A percentile compares a stretch with the other conserved stretches of the same genome.
Evolutionary conservation across 148 eudicot species (phyloP).

Genomic region (Rhododendron kiyosumense): DNA sequence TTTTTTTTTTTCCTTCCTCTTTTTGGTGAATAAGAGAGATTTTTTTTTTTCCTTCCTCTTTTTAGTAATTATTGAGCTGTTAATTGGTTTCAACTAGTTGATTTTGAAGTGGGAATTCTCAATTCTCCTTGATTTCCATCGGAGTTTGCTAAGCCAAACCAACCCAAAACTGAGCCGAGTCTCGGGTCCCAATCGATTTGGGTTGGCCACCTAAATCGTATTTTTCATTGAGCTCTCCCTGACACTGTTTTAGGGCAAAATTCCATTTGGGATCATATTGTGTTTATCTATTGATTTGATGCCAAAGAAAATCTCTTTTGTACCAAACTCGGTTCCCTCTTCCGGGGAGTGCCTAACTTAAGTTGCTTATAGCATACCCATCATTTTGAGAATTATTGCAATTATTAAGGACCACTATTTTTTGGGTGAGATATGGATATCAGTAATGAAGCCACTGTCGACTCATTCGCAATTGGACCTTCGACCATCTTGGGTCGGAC

Average conservation of each 20-base stretch:
- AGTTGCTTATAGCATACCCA: neutral
- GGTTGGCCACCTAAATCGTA: no score
- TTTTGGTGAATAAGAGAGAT: neutral
- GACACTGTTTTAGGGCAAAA: neutral
- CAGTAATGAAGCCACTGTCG: constrained; percentile 70
- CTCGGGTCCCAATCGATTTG: no score
- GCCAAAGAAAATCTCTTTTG: neutral
- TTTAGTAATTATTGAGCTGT: neutral
- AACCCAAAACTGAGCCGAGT: no score
- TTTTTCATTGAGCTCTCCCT: no score
- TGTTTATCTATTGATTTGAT: neutral
- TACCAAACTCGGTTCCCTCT: neutral
- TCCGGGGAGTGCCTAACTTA: neutral
- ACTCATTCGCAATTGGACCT: constrained; percentile 76
- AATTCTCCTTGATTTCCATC: neutral
- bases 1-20: neutral
- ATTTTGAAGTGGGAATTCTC: neutral
- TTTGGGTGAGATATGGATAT: constrained; percentile 53
- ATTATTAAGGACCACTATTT: neutral
- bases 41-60: neutral
- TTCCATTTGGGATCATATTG: neutral
- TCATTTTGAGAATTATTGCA: neutral
- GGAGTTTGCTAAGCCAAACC: neutral
- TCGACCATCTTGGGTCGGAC: constrained; percentile 69
- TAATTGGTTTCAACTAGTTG: neutral